These are phyloP conservation scores for Grigorovia yakushimaensis DNA, from an alignment of 805 yeast genomes.

Conservation along the genomic window DNA sequence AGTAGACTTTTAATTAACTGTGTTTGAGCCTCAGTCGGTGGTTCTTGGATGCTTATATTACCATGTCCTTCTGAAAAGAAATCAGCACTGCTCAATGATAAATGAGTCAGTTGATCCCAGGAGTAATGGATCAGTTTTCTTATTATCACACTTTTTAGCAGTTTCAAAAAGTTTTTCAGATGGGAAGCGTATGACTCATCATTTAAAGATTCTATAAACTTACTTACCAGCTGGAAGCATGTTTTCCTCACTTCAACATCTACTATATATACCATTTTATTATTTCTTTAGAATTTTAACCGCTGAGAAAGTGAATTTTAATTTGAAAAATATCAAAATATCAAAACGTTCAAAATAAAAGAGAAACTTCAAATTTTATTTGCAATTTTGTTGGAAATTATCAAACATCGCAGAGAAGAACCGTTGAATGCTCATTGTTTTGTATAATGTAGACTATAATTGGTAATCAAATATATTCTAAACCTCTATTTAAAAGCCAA, in stretches of 20 bases:
- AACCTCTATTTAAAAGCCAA: too few species aligned
- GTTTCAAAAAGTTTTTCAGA: constrained; percentile 4
- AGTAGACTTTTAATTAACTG: constrained; percentile 16
- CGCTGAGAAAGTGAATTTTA: neutral
- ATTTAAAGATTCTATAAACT: neutral
- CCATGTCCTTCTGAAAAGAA: constrained; percentile 20
- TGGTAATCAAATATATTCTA: too few species aligned
- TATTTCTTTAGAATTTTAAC: neutral
- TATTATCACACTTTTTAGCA: constrained; percentile 10
- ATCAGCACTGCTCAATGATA: neutral
- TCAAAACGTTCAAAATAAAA: too few species aligned
- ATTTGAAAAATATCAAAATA: too few species aligned
- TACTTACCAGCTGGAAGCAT: neutral
- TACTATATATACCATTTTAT: constrained; percentile 11
- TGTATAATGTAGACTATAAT: too few species aligned
- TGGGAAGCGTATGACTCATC: neutral
- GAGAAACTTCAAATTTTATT: too few species aligned
- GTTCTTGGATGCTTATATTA: constrained; percentile 17
- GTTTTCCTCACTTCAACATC: constrained; percentile 9
- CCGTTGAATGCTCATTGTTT: too few species aligned
- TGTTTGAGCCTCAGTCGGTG: constrained; percentile 20
- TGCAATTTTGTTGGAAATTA: too few species aligned
- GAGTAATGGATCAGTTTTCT: constrained; percentile 6
- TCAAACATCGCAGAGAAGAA: too few species aligned
- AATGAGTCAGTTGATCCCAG: neutral